A percentile compares a stretch with the other conserved stretches of the same genome.
Evolutionary conservation across 441 rosid species (phyloP).

Genomic region (Aleurites moluccanus): DNA sequence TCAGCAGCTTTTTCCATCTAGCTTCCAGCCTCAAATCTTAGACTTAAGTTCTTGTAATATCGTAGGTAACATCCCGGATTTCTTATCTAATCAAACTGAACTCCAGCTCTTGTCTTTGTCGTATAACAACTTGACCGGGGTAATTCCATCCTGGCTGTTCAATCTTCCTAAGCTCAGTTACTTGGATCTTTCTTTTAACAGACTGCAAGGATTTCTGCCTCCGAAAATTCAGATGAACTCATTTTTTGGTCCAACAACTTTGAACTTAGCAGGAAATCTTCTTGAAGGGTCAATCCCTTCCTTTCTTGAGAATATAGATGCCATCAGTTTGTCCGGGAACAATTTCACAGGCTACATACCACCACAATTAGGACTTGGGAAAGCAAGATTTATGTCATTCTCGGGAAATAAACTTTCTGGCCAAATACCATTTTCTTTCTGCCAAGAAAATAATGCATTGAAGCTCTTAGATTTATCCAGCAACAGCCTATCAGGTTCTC

Average conservation of each 20-base stretch:
- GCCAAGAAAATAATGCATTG: slow-evolving; percentile 9
- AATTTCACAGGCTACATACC: slow-evolving; percentile 18
- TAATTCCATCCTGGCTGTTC: slow-evolving; percentile 31
- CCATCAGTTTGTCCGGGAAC: slow-evolving; percentile 15
- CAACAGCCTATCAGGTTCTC: slow-evolving; percentile 24
- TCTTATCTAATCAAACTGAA: slow-evolving; percentile 22
- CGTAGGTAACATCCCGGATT: slow-evolving; percentile 26
- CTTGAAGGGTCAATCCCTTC: slow-evolving; percentile 20
- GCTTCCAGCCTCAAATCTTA: slow-evolving; percentile 23
- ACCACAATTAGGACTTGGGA: slow-evolving; percentile 10
- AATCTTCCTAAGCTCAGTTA: slow-evolving; percentile 14
- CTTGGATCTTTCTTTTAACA: slow-evolving; percentile 29
- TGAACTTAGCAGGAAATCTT: slow-evolving; percentile 15
- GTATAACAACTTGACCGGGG: slow-evolving; percentile 19
- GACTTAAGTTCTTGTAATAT: slow-evolving; percentile 20
- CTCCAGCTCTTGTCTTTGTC: slow-evolving; percentile 12
- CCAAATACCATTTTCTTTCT: slow-evolving; percentile 20
- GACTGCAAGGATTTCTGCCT: slow-evolving; percentile 13
- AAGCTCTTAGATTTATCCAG: slow-evolving; percentile 24
- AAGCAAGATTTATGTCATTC: slow-evolving; percentile 7
- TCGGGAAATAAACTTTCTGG: slow-evolving; percentile 20
- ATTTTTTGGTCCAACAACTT: not conserved
- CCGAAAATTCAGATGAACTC: slow-evolving; percentile 9
- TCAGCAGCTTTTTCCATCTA: slow-evolving; percentile 12
- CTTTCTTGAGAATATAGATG: slow-evolving; percentile 16